Conservation (phyloP, 805 yeast genomes). For the Ogataea trehaloabstinens region DNA sequence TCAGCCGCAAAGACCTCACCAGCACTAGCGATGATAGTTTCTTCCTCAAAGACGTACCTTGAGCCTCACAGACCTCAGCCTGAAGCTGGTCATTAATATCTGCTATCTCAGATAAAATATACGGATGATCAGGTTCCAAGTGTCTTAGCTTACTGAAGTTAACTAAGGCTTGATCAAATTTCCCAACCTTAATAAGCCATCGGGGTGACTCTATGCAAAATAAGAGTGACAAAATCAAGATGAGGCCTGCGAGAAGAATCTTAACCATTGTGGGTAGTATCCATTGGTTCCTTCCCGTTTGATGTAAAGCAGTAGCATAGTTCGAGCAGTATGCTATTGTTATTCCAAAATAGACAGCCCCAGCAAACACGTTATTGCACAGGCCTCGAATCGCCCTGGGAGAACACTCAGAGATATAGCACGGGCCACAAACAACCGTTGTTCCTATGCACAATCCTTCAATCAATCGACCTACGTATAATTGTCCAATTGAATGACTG, state of each 20-base stretch:
- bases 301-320: slow-evolving; percentile 50
- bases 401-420: slow-evolving; percentile 51
- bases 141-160: slow-evolving; percentile 43
- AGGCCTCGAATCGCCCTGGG: slow-evolving; percentile 53
- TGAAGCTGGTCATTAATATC: slow-evolving; percentile 49
- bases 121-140: slow-evolving; percentile 46
- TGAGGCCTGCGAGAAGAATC: slow-evolving; percentile 45
- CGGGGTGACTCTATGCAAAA: slow-evolving; percentile 51
- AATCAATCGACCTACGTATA: slow-evolving; percentile 53
- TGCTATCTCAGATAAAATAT: slow-evolving; percentile 46
- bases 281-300: slow-evolving; percentile 44
- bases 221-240: slow-evolving; percentile 39
- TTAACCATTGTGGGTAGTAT: slow-evolving; percentile 49
- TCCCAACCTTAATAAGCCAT: slow-evolving; percentile 46
- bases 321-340: slow-evolving; percentile 48
- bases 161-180: slow-evolving; percentile 38
- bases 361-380: slow-evolving; percentile 52
- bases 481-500: slow-evolving; percentile 43
- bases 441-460: slow-evolving; percentile 58
- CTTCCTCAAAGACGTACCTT: slow-evolving; percentile 21
- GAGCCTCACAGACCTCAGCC: slow-evolving; percentile 23
- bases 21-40: slow-evolving; percentile 35
- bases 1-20: slow-evolving; percentile 41
- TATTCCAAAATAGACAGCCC: slow-evolving; percentile 56
- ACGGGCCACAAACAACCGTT: slow-evolving; percentile 55